Evolutionary conservation across 2,329 filamentous ascomycete genomes (phyloP), one percentile per base, ranked within the genome.

Genomic region (Talaromyces piceae): DNA sequence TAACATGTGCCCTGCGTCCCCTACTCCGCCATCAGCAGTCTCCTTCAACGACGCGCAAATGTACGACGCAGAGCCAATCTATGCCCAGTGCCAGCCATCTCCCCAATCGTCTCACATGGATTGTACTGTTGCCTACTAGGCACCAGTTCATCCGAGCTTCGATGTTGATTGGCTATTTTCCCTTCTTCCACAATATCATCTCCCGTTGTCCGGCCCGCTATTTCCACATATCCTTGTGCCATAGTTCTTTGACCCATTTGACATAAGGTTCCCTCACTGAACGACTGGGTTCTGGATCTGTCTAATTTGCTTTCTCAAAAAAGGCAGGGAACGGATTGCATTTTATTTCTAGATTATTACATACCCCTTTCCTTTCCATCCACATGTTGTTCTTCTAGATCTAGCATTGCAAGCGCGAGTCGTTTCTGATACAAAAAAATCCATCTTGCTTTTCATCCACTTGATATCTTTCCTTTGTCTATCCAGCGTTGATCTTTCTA

Each of bases 331-430:
- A 47, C 44, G 44, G 51, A 44, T 53, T 54, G 51, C 48, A 61
- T 61, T 58, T 61, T 56, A 64, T 59, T 64, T 60, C 57, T 59
- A 55, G 60, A 60, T 56, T 60, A 50, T 59, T 56, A 56, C 59
- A 58, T 57, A 59, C 57, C 53, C 58, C 53, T 56, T 63, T 61
- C 61, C 59, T 57, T 58, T 59, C 61, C 59, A 58, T 56, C 56
- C 61, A 60, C 56, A 60, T 60, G 61, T 58, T 54, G 53, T 56
- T 47, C 37, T 49, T 63, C 58, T 61, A 64, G 61, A 67, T 66
- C 66, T 71, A 68, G 69, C 69, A 72, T 72, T 72, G 68, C 69
- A 69, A 71, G 69, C 69, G 69, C 67, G 66, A 70, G 57, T 59
- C 53, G 53, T 54, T 49, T 54, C 49, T 54, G 52, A 54, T 51